Evolutionary conservation across 768 basidiomycete genomes (phyloP), one percentile per base, ranked within the genome.

Genomic region (Austroboletus eburneus): DNA sequence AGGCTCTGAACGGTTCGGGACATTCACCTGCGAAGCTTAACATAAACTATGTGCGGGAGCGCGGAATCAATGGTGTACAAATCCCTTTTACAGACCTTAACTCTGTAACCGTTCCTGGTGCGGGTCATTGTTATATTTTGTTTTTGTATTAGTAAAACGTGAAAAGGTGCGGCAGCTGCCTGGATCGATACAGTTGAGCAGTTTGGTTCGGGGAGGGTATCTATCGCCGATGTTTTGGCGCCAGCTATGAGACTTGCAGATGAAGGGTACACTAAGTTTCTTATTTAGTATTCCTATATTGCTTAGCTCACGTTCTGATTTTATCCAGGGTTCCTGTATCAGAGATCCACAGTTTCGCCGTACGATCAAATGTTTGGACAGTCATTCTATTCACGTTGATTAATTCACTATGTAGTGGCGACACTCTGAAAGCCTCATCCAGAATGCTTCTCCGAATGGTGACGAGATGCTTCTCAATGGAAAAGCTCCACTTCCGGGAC

Each of bases 231-330:
- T 14, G 74, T 93, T 24, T 74, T 98, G 21, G 85, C 70, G 21
- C 96, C 96, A 45, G 96, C 94, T 2, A 96, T 96, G 47, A 73
- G 85, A 33, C 70, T 98, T 44, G 96, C 94, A 7, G 90, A 95
- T 63, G 85, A 91, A 66, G 91, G 96, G 92, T 85, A 57, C 21
- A 70, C 62, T 5, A n/a, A 27, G 46, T 30, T 10, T 7, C 17
- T 42, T 21, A 30, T 23, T n/a, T n/a, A n/a, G 12, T 36, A 13
- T 32, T 25, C 6, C n/a, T n/a, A n/a, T 27, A 16, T 42, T 20
- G 8, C 25, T 39, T 16, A 43, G 21, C 25, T 52, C 21, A 50
- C 37, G 16, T 29, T 37, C 33, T 4, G 16, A 21, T 42, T 37
- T 22, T 13, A 30, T 50, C 38, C 16, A 92, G 90, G 12, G 82